phyloP scores from a whole-genome alignment of 371 early-diverging fungal genomes.

The Vairimorpha ceranae region DNA sequence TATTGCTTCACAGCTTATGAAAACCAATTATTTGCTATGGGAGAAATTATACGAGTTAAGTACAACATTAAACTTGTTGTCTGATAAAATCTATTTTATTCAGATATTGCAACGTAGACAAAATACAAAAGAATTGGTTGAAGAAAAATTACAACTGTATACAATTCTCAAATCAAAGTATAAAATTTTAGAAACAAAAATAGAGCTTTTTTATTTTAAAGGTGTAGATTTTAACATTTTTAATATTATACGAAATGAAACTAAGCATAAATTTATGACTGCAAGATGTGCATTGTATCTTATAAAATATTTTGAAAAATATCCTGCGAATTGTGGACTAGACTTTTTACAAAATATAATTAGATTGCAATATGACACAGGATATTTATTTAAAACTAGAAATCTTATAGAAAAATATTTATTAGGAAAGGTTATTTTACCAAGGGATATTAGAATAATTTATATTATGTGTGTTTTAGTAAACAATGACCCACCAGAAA shows the following conservation, averaged over 20 bases:
- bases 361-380: constrained; percentile 27
- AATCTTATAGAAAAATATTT: constrained; percentile 18
- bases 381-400: constrained; percentile 10
- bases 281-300: constrained; percentile 32
- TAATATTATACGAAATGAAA: constrained; percentile 42
- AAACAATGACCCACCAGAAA: background rate
- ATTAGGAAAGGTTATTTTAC: background rate
- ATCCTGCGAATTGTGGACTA: constrained; percentile 22
- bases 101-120: constrained; percentile 53
- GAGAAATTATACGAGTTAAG: constrained; percentile 66
- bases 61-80: constrained; percentile 32
- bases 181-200: constrained; percentile 37
- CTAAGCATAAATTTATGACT: constrained; percentile 22
- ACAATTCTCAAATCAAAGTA: constrained; percentile 36
- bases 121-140: constrained; percentile 34
- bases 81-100: constrained; percentile 57
- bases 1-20: constrained; percentile 77
- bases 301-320: constrained; percentile 19
- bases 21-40: constrained; percentile 73
- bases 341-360: constrained; percentile 38
- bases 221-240: constrained; percentile 55
- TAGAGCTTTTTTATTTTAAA: constrained; percentile 50
- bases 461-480: constrained; percentile 16
- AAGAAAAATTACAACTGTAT: constrained; percentile 40
- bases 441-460: constrained; percentile 25